phyloP scores from a whole-genome alignment of 495 filamentous ascomycete genomes.

The Talaromyces stipitatus region DNA sequence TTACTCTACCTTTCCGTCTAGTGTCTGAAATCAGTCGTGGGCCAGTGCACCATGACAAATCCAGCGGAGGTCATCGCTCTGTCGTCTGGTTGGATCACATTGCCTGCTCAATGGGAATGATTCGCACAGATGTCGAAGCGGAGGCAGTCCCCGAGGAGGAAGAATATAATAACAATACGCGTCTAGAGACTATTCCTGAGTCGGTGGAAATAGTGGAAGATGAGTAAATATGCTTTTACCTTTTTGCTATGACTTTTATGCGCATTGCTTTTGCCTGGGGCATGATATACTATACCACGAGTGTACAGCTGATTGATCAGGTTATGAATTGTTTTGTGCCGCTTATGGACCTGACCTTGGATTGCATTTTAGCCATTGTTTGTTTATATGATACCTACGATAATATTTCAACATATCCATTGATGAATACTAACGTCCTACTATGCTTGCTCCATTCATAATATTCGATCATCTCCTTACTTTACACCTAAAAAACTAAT shows the following conservation, averaged over 20 bases:
- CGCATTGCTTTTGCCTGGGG: not conserved
- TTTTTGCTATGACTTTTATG: not conserved
- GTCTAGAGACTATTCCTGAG: not conserved
- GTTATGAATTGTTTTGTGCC: not conserved
- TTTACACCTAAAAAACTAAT: constrained; percentile 20
- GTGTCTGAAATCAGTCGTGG: constrained; percentile 21
- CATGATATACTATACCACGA: not conserved
- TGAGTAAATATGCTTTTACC: not conserved
- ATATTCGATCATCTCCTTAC: not conserved
- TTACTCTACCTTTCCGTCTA: constrained; percentile 19
- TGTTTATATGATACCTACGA: not conserved
- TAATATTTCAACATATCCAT: not conserved
- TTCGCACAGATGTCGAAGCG: constrained; percentile 15
- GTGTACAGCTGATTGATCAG: not conserved
- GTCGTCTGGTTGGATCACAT: constrained; percentile 30
- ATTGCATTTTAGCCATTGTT: not conserved
- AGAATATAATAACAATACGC: not conserved
- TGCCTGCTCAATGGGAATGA: constrained; percentile 31
- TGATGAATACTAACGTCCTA: not conserved
- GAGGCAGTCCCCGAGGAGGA: not conserved
- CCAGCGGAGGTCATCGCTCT: constrained; percentile 14
- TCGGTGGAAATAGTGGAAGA: not conserved
- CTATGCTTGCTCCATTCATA: not conserved
- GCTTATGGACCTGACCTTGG: not conserved
- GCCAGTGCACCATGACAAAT: constrained; percentile 7